Conservation (phyloP, 2,329 filamentous ascomycete genomes). For the Penicillium sp. region DNA sequence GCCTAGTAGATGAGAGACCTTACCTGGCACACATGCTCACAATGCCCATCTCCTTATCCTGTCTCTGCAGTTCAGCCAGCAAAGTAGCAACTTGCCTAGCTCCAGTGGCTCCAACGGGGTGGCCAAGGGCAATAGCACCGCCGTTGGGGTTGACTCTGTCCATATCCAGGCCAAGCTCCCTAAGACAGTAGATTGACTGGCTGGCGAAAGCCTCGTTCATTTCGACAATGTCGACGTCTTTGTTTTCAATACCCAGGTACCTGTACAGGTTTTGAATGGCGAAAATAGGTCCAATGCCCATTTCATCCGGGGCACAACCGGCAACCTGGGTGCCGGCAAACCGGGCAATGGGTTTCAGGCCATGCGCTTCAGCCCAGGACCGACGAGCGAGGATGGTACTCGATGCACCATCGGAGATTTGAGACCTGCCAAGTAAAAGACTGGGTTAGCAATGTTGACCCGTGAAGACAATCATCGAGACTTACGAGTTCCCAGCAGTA, state of each 20-base stretch:
- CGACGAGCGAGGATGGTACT: slow-evolving; percentile 89
- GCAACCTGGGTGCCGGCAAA: slow-evolving; percentile 85
- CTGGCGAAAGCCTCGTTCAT: slow-evolving; percentile 94
- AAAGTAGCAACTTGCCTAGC: slow-evolving; percentile 85
- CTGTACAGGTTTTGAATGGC: slow-evolving; percentile 72
- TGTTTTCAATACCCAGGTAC: slow-evolving; percentile 70
- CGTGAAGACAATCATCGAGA: background rate
- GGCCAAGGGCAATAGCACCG: slow-evolving; percentile 85
- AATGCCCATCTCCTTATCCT: slow-evolving; percentile 81
- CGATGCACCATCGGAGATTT: slow-evolving; percentile 56
- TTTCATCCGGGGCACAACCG: slow-evolving; percentile 84
- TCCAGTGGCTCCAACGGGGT: slow-evolving; percentile 82
- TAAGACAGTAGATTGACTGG: slow-evolving; percentile 88
- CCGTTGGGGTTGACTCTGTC: slow-evolving; percentile 81
- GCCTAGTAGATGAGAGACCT: slow-evolving; percentile 21
- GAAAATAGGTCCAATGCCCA: slow-evolving; percentile 69
- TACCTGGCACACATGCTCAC: slow-evolving; percentile 82
- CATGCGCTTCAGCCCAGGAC: slow-evolving; percentile 74
- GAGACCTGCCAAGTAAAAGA: slow-evolving; percentile 17
- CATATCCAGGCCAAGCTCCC: slow-evolving; percentile 60
- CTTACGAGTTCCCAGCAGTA: slow-evolving; percentile 62
- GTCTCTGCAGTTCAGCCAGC: slow-evolving; percentile 74
- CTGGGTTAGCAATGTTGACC: background rate
- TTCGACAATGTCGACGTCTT: slow-evolving; percentile 84
- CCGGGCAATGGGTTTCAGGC: slow-evolving; percentile 84